phyloP scores from a whole-genome alignment of 495 filamentous ascomycete genomes.

The Talaromyces trachyspermus region DNA sequence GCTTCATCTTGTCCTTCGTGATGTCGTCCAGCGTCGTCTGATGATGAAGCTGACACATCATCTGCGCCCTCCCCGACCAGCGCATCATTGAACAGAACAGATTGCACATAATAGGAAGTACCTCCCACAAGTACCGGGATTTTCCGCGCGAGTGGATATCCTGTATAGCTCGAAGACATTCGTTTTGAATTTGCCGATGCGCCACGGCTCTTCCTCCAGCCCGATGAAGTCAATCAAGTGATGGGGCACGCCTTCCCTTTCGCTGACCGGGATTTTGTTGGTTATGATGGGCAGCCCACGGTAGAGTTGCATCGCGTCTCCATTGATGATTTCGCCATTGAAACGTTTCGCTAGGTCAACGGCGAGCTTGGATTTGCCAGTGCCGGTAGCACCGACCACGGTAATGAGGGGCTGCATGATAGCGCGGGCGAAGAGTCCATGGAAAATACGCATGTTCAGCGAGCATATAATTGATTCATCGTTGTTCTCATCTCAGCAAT shows the following conservation, averaged over 20 bases:
- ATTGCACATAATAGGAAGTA: conserved; percentile 89
- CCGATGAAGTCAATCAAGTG: conserved; percentile 76
- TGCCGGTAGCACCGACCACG: conserved; percentile 88
- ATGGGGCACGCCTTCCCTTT: conserved; percentile 78
- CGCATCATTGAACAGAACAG: conserved; percentile 68
- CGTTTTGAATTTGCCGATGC: conserved; percentile 62
- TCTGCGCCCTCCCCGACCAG: conserved; percentile 39
- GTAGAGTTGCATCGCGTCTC: conserved; percentile 99
- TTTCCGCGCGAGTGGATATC: conserved; percentile 72
- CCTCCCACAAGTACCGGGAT: conserved; percentile 90
- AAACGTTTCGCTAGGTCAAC: conserved; percentile 76
- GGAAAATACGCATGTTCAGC: conserved; percentile 18
- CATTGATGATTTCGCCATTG: conserved; percentile 95
- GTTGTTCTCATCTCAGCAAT: too few relatives aligned
- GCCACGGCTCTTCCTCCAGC: conserved; percentile 72
- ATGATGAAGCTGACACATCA: conserved; percentile 18
- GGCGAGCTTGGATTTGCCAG: conserved; percentile 98
- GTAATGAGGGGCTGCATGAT: conserved; percentile 61
- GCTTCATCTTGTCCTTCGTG: too few relatives aligned
- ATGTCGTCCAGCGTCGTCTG: conserved; percentile 14
- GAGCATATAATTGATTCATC: background rate
- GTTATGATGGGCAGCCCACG: conserved; percentile 88
- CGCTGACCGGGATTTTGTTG: conserved; percentile 73
- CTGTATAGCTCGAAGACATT: conserved; percentile 60
- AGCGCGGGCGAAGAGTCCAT: conserved; percentile 13